phyloP scores from a whole-genome alignment of 108 stramenopile species.

The Nannochloropsis gaditana region DNA sequence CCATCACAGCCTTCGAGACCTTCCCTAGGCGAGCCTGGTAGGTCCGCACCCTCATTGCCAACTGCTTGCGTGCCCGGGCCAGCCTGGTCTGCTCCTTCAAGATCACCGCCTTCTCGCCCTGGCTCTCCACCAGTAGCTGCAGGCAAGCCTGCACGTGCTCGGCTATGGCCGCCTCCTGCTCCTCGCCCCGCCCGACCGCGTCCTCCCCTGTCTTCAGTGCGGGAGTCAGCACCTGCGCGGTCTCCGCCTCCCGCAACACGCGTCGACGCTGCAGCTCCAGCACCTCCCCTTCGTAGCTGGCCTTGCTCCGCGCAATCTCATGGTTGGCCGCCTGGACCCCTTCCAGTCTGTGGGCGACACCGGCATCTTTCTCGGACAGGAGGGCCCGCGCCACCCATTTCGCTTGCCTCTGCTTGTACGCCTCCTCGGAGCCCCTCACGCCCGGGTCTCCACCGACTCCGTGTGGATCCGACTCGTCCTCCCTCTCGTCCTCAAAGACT shows the following conservation, averaged over 20 bases:
- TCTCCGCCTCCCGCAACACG: background rate
- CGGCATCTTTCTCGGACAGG: background rate
- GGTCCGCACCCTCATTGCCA: background rate
- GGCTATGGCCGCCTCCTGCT: background rate
- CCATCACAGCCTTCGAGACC: background rate
- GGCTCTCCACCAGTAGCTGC: background rate
- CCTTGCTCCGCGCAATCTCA: background rate
- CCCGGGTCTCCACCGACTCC: background rate
- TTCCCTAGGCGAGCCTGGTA: background rate
- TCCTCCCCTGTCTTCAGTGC: background rate
- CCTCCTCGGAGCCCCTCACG: background rate
- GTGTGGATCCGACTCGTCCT: background rate
- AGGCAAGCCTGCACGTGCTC: background rate
- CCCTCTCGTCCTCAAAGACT: background rate
- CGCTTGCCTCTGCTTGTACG: background rate
- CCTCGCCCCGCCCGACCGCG: background rate
- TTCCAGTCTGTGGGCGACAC: background rate
- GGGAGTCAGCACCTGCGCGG: background rate
- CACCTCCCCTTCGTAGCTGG: background rate
- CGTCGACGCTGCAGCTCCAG: background rate
- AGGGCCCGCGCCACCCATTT: constrained; percentile 1
- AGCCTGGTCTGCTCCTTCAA: background rate
- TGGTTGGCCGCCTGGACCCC: background rate
- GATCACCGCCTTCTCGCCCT: background rate
- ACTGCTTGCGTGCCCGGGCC: background rate